phyloP scores from a whole-genome alignment of 2,329 filamentous ascomycete species.

The Verticillium albo-atrum region DNA sequence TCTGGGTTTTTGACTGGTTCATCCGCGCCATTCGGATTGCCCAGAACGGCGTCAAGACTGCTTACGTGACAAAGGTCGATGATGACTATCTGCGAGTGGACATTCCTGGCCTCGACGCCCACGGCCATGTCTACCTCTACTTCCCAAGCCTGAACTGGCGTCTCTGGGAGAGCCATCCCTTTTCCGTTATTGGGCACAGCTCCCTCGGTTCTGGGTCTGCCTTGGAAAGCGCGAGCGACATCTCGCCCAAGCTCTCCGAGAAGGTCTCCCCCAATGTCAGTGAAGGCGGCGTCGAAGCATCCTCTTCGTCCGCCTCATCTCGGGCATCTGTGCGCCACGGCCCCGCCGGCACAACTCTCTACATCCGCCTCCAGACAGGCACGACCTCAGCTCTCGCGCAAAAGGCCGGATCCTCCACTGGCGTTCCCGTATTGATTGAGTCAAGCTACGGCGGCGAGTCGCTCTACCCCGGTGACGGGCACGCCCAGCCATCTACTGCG shows the following conservation, averaged over 20 bases:
- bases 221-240: slow-evolving; percentile 5
- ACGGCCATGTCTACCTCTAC: slow-evolving; percentile 39
- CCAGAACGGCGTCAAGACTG: slow-evolving; percentile 19
- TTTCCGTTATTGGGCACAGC: slow-evolving; percentile 18
- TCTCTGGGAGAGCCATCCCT: slow-evolving; percentile 27
- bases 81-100: slow-evolving; percentile 24
- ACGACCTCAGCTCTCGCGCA: slow-evolving; percentile 16
- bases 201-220: slow-evolving; percentile 4
- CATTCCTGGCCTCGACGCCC: slow-evolving; percentile 16
- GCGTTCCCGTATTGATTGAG: slow-evolving; percentile 22
- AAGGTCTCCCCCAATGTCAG: slow-evolving; percentile 3
- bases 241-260: not conserved
- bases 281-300: not conserved
- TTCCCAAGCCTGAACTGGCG: slow-evolving; percentile 40
- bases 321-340: not conserved
- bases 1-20: slow-evolving; percentile 24
- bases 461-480: not conserved
- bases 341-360: slow-evolving; percentile 19
- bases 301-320: not conserved
- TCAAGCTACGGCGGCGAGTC: slow-evolving; percentile 21
- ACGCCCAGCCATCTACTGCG: not conserved
- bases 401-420: slow-evolving; percentile 7
- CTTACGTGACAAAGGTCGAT: slow-evolving; percentile 20
- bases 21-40: slow-evolving; percentile 15
- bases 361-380: slow-evolving; percentile 18